A percentile compares a stretch with the other conserved stretches of the same genome.
These are phyloP conservation scores for Arthrobotrys sinensis DNA, from an alignment of 2,329 filamentous ascomycete genomes.

Conservation along the genomic window DNA sequence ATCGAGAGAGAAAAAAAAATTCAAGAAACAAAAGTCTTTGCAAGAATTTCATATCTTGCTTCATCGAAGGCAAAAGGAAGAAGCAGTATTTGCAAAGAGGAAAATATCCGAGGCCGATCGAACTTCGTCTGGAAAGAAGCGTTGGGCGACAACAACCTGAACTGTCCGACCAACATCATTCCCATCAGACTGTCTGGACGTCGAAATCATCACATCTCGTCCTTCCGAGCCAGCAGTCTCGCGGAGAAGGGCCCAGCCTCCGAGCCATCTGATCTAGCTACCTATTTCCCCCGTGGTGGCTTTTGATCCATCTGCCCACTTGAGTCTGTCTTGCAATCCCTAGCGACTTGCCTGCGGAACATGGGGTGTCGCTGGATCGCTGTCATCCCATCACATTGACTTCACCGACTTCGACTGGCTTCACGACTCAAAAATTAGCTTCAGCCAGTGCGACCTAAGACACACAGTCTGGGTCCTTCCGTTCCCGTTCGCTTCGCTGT, in stretches of 20 bases:
- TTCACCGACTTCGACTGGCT: constrained; percentile 38
- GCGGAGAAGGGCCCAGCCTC: constrained; percentile 10
- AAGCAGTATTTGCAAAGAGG: constrained; percentile 1
- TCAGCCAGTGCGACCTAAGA: constrained; percentile 37
- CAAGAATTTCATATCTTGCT: constrained; percentile 34
- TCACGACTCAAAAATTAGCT: constrained; percentile 37
- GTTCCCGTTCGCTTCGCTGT: constrained; percentile 54
- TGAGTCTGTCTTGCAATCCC: background rate
- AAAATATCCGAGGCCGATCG: constrained; percentile 52
- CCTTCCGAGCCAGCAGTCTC: constrained; percentile 10
- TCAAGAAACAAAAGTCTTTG: constrained; percentile 17
- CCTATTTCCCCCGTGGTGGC: constrained; percentile 14
- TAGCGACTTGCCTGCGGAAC: constrained; percentile 45
- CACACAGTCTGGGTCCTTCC: constrained; percentile 23
- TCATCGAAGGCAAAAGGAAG: constrained; percentile 40
- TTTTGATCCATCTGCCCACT: constrained; percentile 27
- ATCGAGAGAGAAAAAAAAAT: constrained; percentile 1
- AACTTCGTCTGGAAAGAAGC: constrained; percentile 29
- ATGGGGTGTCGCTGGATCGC: constrained; percentile 60
- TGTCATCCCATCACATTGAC: constrained; percentile 56
- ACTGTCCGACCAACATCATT: constrained; percentile 38
- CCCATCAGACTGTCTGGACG: constrained; percentile 25
- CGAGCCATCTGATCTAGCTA: constrained; percentile 12
- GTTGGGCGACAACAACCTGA: constrained; percentile 58
- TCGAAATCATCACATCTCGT: constrained; percentile 13